Evolutionary conservation across 345 rosid genomes (phyloP).

Genomic region (Gossypium raimondii): DNA sequence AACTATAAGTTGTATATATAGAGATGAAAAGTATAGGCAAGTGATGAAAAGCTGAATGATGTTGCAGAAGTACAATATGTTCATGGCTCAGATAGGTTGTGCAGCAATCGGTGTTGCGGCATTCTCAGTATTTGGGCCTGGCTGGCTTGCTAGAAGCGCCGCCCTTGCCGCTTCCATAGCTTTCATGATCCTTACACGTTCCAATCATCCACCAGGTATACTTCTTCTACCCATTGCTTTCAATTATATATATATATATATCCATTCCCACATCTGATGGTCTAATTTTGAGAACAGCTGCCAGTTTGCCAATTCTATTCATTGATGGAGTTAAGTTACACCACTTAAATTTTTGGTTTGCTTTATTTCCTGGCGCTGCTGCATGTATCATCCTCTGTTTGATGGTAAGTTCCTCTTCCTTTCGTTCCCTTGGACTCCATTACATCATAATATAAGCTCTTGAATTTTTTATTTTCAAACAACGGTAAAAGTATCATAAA

Average conservation of each 20-base stretch:
- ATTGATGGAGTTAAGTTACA: slow-evolving; percentile 81
- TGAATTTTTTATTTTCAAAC: not conserved
- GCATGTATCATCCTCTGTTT: slow-evolving; percentile 77
- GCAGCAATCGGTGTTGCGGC: slow-evolving; percentile 89
- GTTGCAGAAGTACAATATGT: slow-evolving; percentile 90
- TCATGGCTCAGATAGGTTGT: slow-evolving; percentile 89
- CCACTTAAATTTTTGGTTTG: slow-evolving; percentile 64
- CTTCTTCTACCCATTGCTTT: not conserved
- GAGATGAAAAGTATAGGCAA: not conserved
- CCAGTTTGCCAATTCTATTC: slow-evolving; percentile 86
- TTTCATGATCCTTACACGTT: slow-evolving; percentile 67
- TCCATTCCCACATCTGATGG: not conserved
- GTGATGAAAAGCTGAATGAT: not conserved
- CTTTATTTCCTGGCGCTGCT: slow-evolving; percentile 83
- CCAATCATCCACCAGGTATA: slow-evolving; percentile 86
- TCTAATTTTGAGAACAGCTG: slow-evolving; percentile 41
- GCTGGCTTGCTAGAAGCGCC: slow-evolving; percentile 79
- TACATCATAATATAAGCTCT: not conserved
- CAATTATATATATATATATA: no score
- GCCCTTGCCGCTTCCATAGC: slow-evolving; percentile 81
- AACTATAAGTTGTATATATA: no score
- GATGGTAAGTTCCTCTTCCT: slow-evolving; percentile 43
- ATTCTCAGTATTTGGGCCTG: slow-evolving; percentile 60
- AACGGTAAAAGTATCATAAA: no score
- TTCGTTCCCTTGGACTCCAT: not conserved